Conservation (phyloP, 2,329 filamentous ascomycete species). For the Ceratocystis colombiana region DNA sequence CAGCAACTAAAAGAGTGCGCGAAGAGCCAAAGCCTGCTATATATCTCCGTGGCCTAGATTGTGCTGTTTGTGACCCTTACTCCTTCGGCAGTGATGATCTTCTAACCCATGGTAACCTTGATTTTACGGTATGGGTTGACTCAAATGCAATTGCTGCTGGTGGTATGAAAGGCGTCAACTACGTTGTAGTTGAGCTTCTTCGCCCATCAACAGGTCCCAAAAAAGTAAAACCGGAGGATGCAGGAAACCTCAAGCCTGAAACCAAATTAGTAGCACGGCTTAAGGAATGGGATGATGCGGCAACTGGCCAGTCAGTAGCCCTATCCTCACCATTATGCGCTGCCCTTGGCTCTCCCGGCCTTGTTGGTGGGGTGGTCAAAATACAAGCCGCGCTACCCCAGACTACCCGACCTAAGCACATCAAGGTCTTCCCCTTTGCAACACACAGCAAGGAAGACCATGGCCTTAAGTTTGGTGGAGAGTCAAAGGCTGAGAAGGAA, state of each 20-base stretch:
- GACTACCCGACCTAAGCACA: slow-evolving; percentile 48
- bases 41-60: slow-evolving; percentile 72
- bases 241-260: slow-evolving; percentile 42
- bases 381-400: slow-evolving; percentile 71
- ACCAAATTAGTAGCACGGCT: slow-evolving; percentile 67
- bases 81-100: slow-evolving; percentile 69
- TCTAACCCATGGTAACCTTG: slow-evolving; percentile 37
- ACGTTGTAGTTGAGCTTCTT: slow-evolving; percentile 75
- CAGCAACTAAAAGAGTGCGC: slow-evolving; percentile 50
- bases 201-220: slow-evolving; percentile 63
- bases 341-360: slow-evolving; percentile 57
- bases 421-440: slow-evolving; percentile 76
- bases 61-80: slow-evolving; percentile 44
- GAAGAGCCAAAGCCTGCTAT: slow-evolving; percentile 59
- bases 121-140: slow-evolving; percentile 75
- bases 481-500: slow-evolving; percentile 72
- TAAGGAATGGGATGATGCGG: slow-evolving; percentile 72
- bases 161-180: slow-evolving; percentile 64
- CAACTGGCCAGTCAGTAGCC: slow-evolving; percentile 68
- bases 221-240: slow-evolving; percentile 57
- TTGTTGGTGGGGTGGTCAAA: slow-evolving; percentile 79
- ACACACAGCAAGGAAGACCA: slow-evolving; percentile 47
- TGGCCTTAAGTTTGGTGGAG: slow-evolving; percentile 75
- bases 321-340: slow-evolving; percentile 69
- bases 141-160: slow-evolving; percentile 62